Evolutionary conservation across 2,329 filamentous ascomycete genomes (phyloP).

Genomic region (Didymella arachidicola): DNA sequence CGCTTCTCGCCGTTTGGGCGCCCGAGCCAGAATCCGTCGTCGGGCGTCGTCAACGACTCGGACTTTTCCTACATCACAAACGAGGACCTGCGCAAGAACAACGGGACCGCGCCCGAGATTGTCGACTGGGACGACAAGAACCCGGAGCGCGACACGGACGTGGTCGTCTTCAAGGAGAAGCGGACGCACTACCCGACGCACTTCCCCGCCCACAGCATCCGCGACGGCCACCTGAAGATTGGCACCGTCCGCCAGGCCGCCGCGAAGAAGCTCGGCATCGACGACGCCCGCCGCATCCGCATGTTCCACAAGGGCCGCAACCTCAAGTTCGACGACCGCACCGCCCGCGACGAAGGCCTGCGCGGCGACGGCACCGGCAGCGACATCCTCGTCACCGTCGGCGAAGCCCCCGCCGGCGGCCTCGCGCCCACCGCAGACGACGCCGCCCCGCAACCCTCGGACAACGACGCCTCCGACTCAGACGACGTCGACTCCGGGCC

Average conservation of each 20-base stretch:
- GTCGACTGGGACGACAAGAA: slow-evolving; percentile 52
- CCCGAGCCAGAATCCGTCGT: slow-evolving; percentile 45
- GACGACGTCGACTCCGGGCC: slow-evolving; percentile 41
- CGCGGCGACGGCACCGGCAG: slow-evolving; percentile 63
- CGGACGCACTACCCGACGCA: slow-evolving; percentile 71
- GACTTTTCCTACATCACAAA: slow-evolving; percentile 87
- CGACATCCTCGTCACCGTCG: slow-evolving; percentile 67
- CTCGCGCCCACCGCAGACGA: slow-evolving; percentile 51
- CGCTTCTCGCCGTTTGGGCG: slow-evolving; percentile 61
- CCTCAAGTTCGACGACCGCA: slow-evolving; percentile 68
- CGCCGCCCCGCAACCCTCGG: slow-evolving; percentile 38
- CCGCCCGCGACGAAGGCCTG: slow-evolving; percentile 66
- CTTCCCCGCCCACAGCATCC: slow-evolving; percentile 78
- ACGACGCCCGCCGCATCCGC: slow-evolving; percentile 66
- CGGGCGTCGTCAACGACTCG: slow-evolving; percentile 71
- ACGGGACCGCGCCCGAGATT: slow-evolving; percentile 52
- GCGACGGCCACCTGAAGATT: slow-evolving; percentile 73
- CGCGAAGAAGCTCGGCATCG: slow-evolving; percentile 70
- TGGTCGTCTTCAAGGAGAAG: slow-evolving; percentile 74
- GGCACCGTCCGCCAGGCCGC: slow-evolving; percentile 72
- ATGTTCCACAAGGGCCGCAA: slow-evolving; percentile 77
- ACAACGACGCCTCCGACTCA: slow-evolving; percentile 53
- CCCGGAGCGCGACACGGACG: slow-evolving; percentile 67
- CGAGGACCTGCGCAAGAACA: slow-evolving; percentile 66
- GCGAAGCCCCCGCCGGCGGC: slow-evolving; percentile 57